These are phyloP conservation scores for Carpinus fangiana DNA, from an alignment of 306 rosid genomes.

Conservation along the genomic window DNA sequence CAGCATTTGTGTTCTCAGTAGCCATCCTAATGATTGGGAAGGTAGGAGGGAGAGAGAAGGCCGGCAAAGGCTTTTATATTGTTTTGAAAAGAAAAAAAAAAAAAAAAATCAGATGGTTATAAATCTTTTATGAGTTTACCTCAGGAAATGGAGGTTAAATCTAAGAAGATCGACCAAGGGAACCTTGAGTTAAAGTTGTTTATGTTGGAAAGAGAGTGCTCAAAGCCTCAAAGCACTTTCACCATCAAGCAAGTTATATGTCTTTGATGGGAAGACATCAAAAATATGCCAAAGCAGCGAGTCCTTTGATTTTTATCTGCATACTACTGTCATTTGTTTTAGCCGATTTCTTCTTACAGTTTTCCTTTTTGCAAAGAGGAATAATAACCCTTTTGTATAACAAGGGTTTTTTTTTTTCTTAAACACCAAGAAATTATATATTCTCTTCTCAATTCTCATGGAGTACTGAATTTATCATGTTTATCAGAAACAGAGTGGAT, in stretches of 20 bases:
- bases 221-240: slow-evolving; percentile 21
- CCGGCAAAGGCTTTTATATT: slow-evolving; percentile 22
- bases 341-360: neutral
- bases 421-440: neutral
- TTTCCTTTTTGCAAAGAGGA: neutral
- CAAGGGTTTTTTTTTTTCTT: too few relatives aligned
- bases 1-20: slow-evolving; percentile 32
- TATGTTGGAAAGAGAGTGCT: slow-evolving; percentile 19
- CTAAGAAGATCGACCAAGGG: neutral
- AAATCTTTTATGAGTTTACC: neutral
- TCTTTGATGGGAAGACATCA: slow-evolving; percentile 44
- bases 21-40: slow-evolving; percentile 35
- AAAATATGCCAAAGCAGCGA: slow-evolving; percentile 23
- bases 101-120: neutral
- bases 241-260: slow-evolving; percentile 16
- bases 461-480: neutral
- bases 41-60: neutral
- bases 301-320: neutral
- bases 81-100: slow-evolving; percentile 25
- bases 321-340: neutral
- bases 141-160: neutral
- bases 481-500: neutral
- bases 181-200: slow-evolving; percentile 32
- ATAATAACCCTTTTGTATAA: neutral
- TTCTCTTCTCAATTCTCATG: neutral